A percentile compares a stretch with the other conserved stretches of the same genome.
These are phyloP conservation scores for Dioscorea alata DNA, from an alignment of 106 monocot genomes.

Conservation along the genomic window DNA sequence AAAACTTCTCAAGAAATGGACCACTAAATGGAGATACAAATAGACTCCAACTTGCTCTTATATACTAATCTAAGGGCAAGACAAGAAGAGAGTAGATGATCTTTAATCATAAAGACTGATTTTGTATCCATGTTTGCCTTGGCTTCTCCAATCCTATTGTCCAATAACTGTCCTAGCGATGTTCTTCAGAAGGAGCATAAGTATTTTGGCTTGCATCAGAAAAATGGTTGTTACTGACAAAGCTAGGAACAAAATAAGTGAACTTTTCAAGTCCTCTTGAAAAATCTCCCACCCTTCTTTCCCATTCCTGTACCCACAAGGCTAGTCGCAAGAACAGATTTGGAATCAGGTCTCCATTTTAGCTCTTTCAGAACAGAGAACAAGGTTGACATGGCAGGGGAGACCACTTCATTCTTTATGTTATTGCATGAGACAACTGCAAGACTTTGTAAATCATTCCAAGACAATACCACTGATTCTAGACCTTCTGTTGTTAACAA, in stretches of 20 bases:
- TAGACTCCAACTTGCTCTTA: too few relatives aligned
- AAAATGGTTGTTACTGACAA: not conserved
- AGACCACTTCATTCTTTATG: conserved; percentile 55
- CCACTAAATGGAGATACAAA: too few relatives aligned
- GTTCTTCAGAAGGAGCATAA: too few relatives aligned
- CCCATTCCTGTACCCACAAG: conserved; percentile 79
- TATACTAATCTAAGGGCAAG: too few relatives aligned
- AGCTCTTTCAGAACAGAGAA: conserved; percentile 81
- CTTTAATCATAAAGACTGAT: too few relatives aligned
- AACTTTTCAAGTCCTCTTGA: conserved; percentile 35
- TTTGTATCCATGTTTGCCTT: too few relatives aligned
- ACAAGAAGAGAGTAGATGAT: too few relatives aligned
- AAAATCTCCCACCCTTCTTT: conserved; percentile 82
- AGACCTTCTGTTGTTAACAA: conserved; percentile 69
- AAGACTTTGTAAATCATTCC: conserved; percentile 73
- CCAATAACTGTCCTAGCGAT: too few relatives aligned
- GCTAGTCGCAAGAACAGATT: conserved; percentile 50
- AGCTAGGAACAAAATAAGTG: not conserved
- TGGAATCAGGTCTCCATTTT: conserved; percentile 89
- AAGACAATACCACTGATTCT: conserved; percentile 67
- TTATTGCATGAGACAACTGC: conserved; percentile 78
- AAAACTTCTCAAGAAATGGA: too few relatives aligned
- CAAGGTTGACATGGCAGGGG: conserved; percentile 57
- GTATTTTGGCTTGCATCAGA: too few relatives aligned
- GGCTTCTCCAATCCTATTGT: too few relatives aligned